phyloP scores from a whole-genome alignment of 495 filamentous ascomycete species.

The Hyaloscypha hepaticicola region DNA sequence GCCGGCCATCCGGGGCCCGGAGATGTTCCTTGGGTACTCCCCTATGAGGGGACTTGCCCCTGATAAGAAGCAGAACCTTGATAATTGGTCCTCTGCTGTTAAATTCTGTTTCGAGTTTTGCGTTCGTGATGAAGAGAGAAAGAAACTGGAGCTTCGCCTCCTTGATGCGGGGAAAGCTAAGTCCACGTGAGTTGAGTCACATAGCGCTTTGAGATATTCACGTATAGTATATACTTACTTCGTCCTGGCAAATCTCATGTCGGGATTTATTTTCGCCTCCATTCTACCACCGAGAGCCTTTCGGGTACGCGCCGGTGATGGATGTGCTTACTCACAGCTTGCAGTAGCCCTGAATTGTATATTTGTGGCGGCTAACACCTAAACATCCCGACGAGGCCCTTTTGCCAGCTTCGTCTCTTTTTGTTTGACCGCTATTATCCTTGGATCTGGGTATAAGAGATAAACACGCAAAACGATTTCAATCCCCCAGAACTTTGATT shows the following conservation, averaged over 20 bases:
- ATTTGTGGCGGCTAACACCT: not conserved
- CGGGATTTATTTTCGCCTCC: too few species aligned
- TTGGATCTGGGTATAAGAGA: not conserved
- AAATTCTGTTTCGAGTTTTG: slow-evolving; percentile 7
- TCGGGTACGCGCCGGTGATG: not conserved
- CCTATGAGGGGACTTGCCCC: slow-evolving; percentile 30
- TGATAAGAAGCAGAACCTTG: slow-evolving; percentile 28
- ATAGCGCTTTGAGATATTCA: too few species aligned
- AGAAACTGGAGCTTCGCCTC: not conserved
- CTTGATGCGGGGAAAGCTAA: too few species aligned
- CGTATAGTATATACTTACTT: too few species aligned
- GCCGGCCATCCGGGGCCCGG: slow-evolving; percentile 15
- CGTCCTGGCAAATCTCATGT: too few species aligned
- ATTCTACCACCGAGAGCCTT: not conserved
- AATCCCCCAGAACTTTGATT: not conserved
- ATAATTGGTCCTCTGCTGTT: not conserved
- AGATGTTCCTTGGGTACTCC: slow-evolving; percentile 31
- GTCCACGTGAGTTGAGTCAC: too few species aligned
- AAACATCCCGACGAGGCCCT: not conserved
- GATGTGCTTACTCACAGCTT: not conserved
- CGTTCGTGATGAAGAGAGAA: not conserved
- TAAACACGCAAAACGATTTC: not conserved
- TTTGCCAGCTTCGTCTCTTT: not conserved
- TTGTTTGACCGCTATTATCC: not conserved
- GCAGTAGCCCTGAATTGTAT: not conserved